These are phyloP conservation scores for Saccharomyces hybrid DNA, from an alignment of 1,139 yeast genomes.

Conservation along the genomic window DNA sequence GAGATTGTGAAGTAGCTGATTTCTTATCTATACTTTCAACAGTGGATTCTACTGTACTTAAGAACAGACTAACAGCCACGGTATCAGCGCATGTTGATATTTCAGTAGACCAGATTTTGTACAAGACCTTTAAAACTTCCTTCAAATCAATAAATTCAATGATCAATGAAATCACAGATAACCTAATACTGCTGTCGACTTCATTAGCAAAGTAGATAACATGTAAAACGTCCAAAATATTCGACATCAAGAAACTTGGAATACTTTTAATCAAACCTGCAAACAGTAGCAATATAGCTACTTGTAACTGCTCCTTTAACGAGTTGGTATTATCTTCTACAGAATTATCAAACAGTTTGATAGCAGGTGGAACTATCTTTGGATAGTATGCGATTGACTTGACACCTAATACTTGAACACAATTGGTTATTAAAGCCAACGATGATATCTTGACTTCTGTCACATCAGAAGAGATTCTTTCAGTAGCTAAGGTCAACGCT, in stretches of 20 bases:
- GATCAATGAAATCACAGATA: constrained; percentile 56
- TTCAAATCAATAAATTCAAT: constrained; percentile 63
- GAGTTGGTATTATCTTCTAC: constrained; percentile 30
- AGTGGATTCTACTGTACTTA: constrained; percentile 57
- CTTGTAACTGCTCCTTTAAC: constrained; percentile 40
- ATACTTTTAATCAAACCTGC: constrained; percentile 74
- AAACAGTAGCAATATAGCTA: constrained; percentile 62
- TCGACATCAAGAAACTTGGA: constrained; percentile 76
- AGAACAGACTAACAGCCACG: constrained; percentile 57
- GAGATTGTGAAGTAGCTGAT: constrained; percentile 61
- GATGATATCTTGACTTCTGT: constrained; percentile 67
- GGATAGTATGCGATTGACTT: constrained; percentile 81
- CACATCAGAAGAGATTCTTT: constrained; percentile 42
- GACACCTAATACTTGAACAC: constrained; percentile 72
- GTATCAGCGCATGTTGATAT: constrained; percentile 39
- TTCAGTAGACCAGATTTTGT: constrained; percentile 53
- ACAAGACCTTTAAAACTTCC: constrained; percentile 53
- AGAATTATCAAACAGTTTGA: constrained; percentile 48
- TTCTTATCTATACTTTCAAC: constrained; percentile 66
- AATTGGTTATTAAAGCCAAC: constrained; percentile 60
- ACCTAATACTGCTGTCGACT: constrained; percentile 53
- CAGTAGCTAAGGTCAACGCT: constrained; percentile 46
- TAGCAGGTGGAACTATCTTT: constrained; percentile 68
- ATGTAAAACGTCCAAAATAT: constrained; percentile 52
- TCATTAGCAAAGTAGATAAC: constrained; percentile 50